Base-by-base conservation (phyloP, 2,329 filamentous ascomycete genomes). In the Xylaria sp. region DNA sequence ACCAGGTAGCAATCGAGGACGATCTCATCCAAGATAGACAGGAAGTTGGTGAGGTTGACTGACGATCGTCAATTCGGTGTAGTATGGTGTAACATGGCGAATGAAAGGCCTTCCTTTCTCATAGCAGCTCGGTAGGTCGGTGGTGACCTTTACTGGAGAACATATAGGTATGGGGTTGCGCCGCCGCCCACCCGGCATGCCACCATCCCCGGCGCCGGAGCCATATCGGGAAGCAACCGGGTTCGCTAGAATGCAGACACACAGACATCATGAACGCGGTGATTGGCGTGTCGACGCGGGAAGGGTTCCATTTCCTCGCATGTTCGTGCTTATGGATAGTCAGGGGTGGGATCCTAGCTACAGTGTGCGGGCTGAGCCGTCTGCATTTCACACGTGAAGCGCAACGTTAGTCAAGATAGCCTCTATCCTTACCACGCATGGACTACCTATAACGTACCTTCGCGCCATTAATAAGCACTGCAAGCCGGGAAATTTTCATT, bases 181-280 rank as follows among this genome's bases (percentile, higher is more conserved):
- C 45, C 19, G 14, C 45, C 24, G 21, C 27, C 34, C 17, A 19
- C n/a, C 30, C 61, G 56, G 61, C 51, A 56, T 65, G 57, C 61
- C 57, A 68, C 65, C 65, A 65, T 58, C 56, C 4, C 63, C 65
- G 61, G 65, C 42, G n/a, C 61, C 50, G 65, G 56, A 39, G 7
- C 65, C 61, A 30, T 54, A 68, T 65, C 61, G 53, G 61, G 61
- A 65, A 68, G 27, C 42, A 61, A 36, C 32, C 11, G 42, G 45
- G 45, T 19, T 17, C 60, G 30, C 45, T 47, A 57, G 19, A 11
- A 53, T 36, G 51, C 51, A 36, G 45, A 56, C 27, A 36, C 27
- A 30, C 24, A 39, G 45, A 53, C 39, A 47, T 57, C 19, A 11
- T 53, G 12, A 48, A 36, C 30, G 34, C 61, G 14, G 34, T 42